Evolutionary conservation across 2,329 filamentous ascomycete species (phyloP).

Genomic region (Fusarium hainanense): DNA sequence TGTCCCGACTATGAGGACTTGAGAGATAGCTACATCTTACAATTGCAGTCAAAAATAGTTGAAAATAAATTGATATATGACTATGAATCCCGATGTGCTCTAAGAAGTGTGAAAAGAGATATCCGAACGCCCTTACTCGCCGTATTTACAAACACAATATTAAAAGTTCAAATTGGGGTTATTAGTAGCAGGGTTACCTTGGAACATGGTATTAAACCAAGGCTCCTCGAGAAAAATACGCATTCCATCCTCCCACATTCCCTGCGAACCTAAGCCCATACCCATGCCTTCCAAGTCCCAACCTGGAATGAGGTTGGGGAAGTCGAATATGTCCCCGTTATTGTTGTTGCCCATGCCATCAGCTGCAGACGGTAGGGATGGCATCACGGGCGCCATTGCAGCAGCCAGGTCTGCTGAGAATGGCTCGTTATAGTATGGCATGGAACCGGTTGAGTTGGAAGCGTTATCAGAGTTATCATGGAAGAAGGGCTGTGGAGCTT

Average conservation of each 20-base stretch:
- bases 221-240: slow-evolving; percentile 54
- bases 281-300: slow-evolving; percentile 49
- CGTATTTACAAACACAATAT: not conserved
- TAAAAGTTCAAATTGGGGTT: slow-evolving; percentile 52
- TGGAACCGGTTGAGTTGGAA: slow-evolving; percentile 7
- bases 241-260: slow-evolving; percentile 50
- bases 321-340: slow-evolving; percentile 35
- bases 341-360: slow-evolving; percentile 25
- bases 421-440: slow-evolving; percentile 29
- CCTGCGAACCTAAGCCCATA: slow-evolving; percentile 42
- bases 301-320: slow-evolving; percentile 38
- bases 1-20: not conserved
- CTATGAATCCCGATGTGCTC: not conserved
- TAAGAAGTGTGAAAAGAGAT: not conserved
- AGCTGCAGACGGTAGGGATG: slow-evolving; percentile 22
- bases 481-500: slow-evolving; percentile 52
- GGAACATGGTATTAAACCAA: slow-evolving; percentile 54
- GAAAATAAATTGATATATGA: not conserved
- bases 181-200: slow-evolving; percentile 48
- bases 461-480: slow-evolving; percentile 46
- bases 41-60: not conserved
- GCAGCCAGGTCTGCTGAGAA: slow-evolving; percentile 41
- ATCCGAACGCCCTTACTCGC: not conserved
- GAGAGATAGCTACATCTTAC: not conserved
- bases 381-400: slow-evolving; percentile 44